Evolutionary conservation across 1,139 yeast species (phyloP).

Genomic region (Yamadazyma diddensiae): DNA sequence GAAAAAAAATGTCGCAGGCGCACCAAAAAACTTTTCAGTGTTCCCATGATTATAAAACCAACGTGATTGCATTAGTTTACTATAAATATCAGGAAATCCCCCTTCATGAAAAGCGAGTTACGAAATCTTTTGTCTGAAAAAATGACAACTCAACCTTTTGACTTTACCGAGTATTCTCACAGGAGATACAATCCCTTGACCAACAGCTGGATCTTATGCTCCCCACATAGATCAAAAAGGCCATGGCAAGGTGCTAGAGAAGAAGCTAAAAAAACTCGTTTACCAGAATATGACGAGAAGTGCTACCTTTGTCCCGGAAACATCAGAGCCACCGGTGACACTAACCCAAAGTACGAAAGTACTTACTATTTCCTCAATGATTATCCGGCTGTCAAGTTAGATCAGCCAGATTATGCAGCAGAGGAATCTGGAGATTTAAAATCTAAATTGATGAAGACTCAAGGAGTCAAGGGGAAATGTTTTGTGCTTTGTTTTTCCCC

Average conservation of each 20-base stretch:
- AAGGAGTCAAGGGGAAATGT: constrained; percentile 67
- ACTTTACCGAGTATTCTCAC: constrained; percentile 58
- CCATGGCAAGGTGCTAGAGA: constrained; percentile 84
- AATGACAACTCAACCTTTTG: constrained; percentile 31
- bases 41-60: neutral
- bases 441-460: constrained; percentile 48
- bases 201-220: constrained; percentile 62
- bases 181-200: constrained; percentile 68
- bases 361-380: constrained; percentile 68
- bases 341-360: constrained; percentile 56
- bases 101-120: constrained; percentile 15
- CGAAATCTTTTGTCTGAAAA: constrained; percentile 10
- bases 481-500: constrained; percentile 74
- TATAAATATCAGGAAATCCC: constrained; percentile 11
- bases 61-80: constrained; percentile 1
- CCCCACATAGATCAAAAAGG: constrained; percentile 76
- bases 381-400: constrained; percentile 64
- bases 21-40: constrained; percentile 4
- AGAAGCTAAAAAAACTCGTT: constrained; percentile 36
- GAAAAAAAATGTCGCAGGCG: constrained; percentile 6
- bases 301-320: constrained; percentile 79
- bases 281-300: constrained; percentile 59
- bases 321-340: constrained; percentile 59
- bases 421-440: constrained; percentile 21
- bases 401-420: constrained; percentile 47